These are phyloP conservation scores for Capsaspora owczarzaki DNA, from an alignment of 78 protist genomes.

Conservation along the genomic window DNA sequence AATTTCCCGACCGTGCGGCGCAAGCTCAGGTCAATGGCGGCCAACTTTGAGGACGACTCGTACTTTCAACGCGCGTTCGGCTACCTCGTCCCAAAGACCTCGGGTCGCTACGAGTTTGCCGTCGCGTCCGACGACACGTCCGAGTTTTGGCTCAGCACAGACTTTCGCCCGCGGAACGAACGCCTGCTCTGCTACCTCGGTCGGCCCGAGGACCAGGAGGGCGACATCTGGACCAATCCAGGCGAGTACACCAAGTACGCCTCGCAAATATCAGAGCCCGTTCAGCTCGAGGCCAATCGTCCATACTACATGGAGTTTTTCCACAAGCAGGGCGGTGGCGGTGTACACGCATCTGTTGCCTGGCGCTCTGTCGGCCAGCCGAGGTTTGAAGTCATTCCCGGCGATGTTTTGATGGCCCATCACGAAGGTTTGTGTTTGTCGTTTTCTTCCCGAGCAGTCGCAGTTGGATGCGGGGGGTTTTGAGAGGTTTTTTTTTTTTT, in stretches of 20 bases:
- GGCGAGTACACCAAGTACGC: background rate
- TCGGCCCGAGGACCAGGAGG: background rate
- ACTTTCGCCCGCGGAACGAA: background rate
- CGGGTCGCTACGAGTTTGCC: background rate
- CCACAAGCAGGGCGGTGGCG: slow-evolving; percentile 7
- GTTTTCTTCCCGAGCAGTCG: background rate
- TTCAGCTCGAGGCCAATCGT: background rate
- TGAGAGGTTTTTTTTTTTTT: background rate
- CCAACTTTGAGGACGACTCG: background rate
- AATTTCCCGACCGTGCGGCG: background rate
- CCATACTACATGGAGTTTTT: background rate
- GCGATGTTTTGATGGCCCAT: background rate
- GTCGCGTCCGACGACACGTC: background rate
- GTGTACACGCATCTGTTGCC: background rate
- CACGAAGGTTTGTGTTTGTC: background rate
- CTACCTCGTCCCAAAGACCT: background rate
- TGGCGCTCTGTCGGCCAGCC: background rate
- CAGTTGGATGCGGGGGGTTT: background rate
- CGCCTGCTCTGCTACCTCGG: background rate
- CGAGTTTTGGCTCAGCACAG: background rate
- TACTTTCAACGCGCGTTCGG: background rate
- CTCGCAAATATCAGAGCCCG: background rate
- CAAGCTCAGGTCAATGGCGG: background rate
- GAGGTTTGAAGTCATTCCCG: background rate
- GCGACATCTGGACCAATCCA: background rate